Conservation (phyloP, 345 rosid genomes). For the Melastoma malabathricum region DNA sequence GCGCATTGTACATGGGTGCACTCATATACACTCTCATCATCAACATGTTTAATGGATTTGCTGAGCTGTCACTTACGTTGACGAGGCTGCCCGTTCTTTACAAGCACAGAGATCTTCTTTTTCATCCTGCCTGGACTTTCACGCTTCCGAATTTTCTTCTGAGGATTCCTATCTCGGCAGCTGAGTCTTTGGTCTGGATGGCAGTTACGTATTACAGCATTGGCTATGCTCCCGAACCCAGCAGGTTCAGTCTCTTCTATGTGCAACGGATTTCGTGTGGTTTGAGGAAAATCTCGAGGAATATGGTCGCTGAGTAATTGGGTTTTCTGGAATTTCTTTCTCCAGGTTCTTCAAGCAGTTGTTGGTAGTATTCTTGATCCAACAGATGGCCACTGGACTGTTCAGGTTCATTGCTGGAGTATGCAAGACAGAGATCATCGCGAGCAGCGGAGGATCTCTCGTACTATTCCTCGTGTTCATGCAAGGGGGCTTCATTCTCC, state of each 20-base stretch:
- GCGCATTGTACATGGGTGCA: slow-evolving; percentile 32
- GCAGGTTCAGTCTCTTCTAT: slow-evolving; percentile 22
- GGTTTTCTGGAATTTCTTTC: too few species aligned
- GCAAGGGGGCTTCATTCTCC: slow-evolving; percentile 67
- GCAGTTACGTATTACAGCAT: slow-evolving; percentile 39
- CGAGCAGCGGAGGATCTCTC: slow-evolving; percentile 62
- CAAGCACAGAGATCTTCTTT: slow-evolving; percentile 84
- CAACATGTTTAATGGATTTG: slow-evolving; percentile 81
- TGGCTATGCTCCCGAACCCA: slow-evolving; percentile 69
- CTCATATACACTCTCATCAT: slow-evolving; percentile 34
- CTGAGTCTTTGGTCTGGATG: slow-evolving; percentile 61
- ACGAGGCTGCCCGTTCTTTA: slow-evolving; percentile 68
- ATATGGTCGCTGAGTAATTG: too few species aligned
- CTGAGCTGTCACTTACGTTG: slow-evolving; percentile 60
- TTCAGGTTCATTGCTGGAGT: slow-evolving; percentile 51
- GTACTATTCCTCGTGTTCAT: slow-evolving; percentile 53
- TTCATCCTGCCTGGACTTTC: slow-evolving; percentile 76
- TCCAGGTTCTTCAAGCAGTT: slow-evolving; percentile 77
- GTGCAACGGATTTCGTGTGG: too few species aligned
- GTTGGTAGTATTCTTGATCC: slow-evolving; percentile 42
- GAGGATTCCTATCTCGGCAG: slow-evolving; percentile 44
- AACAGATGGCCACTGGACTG: slow-evolving; percentile 74
- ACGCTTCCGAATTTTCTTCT: slow-evolving; percentile 57
- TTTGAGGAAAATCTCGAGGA: too few species aligned
- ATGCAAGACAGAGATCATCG: slow-evolving; percentile 60